Conservation (phyloP, 768 basidiomycete species). For the Dendrothele bispora region DNA sequence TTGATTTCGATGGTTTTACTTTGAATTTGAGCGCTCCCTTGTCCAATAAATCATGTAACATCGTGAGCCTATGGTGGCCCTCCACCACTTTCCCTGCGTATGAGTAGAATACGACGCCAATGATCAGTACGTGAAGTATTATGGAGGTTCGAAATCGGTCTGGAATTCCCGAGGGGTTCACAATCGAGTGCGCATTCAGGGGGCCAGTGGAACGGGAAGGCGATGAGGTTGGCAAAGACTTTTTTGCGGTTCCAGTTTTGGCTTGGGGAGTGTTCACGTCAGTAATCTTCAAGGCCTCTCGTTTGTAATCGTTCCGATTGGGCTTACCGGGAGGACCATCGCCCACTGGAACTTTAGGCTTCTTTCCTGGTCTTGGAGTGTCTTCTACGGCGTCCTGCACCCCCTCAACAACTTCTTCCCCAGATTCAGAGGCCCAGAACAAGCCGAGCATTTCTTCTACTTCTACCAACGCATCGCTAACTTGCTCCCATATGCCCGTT, state of each 20-base stretch:
- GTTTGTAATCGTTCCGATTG: slow-evolving; percentile 4
- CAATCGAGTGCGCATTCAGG: slow-evolving; percentile 2
- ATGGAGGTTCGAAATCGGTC: slow-evolving; percentile 34
- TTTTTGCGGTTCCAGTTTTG: background rate
- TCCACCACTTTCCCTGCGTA: slow-evolving; percentile 51
- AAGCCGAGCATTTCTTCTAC: slow-evolving; percentile 54
- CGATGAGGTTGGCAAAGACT: background rate
- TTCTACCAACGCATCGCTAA: slow-evolving; percentile 44
- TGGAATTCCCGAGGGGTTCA: slow-evolving; percentile 7
- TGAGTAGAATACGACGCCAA: slow-evolving; percentile 62
- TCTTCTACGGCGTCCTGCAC: background rate
- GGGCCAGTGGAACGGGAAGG: background rate
- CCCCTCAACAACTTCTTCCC: slow-evolving; percentile 3
- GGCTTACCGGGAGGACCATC: slow-evolving; percentile 12
- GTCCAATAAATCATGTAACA: slow-evolving; percentile 70
- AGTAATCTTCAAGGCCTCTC: slow-evolving; percentile 2
- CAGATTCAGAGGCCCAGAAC: slow-evolving; percentile 16
- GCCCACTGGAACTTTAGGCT: slow-evolving; percentile 7
- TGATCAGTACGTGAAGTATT: slow-evolving; percentile 60
- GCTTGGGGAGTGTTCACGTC: slow-evolving; percentile 6
- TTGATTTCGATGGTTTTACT: slow-evolving; percentile 16
- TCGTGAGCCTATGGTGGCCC: slow-evolving; percentile 51
- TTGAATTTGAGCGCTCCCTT: slow-evolving; percentile 38
- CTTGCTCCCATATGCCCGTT: slow-evolving; percentile 53
- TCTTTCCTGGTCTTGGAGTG: background rate